phyloP scores from a whole-genome alignment of 2,329 filamentous ascomycete genomes.

The Decorospora gaudefroyi region DNA sequence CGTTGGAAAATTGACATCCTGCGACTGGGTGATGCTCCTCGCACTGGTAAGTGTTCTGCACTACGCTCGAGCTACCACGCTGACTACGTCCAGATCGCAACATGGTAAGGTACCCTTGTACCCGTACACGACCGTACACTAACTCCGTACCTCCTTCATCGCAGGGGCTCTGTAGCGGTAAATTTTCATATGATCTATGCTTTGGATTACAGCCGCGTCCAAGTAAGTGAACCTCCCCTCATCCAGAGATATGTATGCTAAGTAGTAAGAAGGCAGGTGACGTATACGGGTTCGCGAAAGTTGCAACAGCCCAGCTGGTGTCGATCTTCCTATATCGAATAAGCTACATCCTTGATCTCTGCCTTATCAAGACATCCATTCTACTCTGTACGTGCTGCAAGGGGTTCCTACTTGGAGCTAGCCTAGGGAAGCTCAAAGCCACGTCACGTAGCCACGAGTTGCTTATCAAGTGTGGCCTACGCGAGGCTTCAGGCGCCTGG shows the following conservation, averaged over 20 bases:
- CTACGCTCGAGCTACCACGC: background rate
- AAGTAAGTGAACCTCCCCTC: conserved; percentile 14
- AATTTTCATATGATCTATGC: conserved; percentile 37
- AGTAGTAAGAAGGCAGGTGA: background rate
- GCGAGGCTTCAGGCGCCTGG: background rate
- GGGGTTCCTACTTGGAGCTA: background rate
- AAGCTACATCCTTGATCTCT: conserved; percentile 35
- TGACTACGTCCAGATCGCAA: conserved; percentile 30
- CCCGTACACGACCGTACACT: background rate
- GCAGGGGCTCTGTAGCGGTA: conserved; percentile 28
- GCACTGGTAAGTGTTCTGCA: conserved; percentile 28
- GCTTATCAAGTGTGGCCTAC: background rate
- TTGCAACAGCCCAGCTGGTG: conserved; percentile 22
- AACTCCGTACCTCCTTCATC: background rate
- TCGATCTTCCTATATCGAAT: conserved; percentile 39
- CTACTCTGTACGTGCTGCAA: conserved; percentile 26
- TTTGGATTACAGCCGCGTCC: conserved; percentile 25
- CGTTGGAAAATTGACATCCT: conserved; percentile 31
- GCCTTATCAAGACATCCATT: conserved; percentile 42
- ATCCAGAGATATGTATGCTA: background rate
- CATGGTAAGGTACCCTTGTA: conserved; percentile 20
- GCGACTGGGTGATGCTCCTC: conserved; percentile 39
- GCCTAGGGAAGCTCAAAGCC: too few species aligned
- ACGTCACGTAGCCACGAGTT: background rate
- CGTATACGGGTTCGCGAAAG: conserved; percentile 11